phyloP scores from a whole-genome alignment of 1,284 basidiomycete species.

The Inonotus hispidus region DNA sequence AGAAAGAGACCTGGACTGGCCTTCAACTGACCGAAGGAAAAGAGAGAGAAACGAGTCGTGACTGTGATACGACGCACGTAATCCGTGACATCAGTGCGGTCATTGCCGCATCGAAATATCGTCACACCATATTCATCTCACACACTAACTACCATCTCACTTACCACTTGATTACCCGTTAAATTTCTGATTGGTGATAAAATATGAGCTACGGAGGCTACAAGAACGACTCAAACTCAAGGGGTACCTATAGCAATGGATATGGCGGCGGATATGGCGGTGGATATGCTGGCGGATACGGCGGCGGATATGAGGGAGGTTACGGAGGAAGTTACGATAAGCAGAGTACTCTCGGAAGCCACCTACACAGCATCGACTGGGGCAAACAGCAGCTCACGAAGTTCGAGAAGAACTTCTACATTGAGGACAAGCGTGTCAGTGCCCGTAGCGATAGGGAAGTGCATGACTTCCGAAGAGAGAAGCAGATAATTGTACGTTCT shows the following conservation, averaged over 20 bases:
- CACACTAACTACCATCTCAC: conserved; percentile 1
- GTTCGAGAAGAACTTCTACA: conserved; percentile 97
- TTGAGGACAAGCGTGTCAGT: conserved; percentile 85
- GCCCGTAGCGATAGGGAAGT: conserved; percentile 81
- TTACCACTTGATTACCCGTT: not conserved
- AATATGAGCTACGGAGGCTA: conserved; percentile 7
- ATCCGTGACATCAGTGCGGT: not conserved
- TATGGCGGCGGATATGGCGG: conserved; percentile 18
- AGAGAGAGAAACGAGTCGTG: not conserved
- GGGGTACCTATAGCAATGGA: not conserved
- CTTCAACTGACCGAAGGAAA: not conserved
- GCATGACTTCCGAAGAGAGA: conserved; percentile 75
- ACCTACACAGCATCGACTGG: conserved; percentile 88
- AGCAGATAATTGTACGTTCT: conserved; percentile 78
- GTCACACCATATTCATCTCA: not conserved
- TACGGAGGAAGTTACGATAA: conserved; percentile 47
- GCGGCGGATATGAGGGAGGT: conserved; percentile 31
- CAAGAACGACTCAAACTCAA: conserved; percentile 1
- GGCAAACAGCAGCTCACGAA: conserved; percentile 61
- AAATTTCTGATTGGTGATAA: not conserved
- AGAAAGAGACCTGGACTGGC: no score
- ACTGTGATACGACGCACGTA: not conserved
- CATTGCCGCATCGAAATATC: not conserved
- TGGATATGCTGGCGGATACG: conserved; percentile 33
- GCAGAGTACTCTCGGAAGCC: conserved; percentile 81